Base-by-base conservation (phyloP, 2,329 filamentous ascomycete genomes). In the Paecilomyces variotii region DNA sequence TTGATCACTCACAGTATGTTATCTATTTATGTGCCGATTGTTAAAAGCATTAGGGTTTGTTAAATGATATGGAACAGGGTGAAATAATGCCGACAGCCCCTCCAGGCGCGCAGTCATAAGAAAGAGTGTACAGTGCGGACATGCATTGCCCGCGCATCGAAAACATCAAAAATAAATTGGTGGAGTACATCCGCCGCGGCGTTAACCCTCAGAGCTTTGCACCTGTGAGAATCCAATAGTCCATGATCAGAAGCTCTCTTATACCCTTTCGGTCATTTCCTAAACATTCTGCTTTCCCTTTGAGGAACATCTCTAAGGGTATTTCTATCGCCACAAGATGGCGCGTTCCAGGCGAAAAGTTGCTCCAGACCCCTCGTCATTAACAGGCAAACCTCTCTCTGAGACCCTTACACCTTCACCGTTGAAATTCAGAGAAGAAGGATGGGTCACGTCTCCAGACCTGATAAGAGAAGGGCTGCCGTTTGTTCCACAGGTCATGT, bases 391-490 rank as follows among this genome's bases (percentile, higher is more conserved):
- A 32, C 65, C 68, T 3, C 65, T 72, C 4, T 57, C 59, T 4
- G 65, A 72, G 25, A 73, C 70, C 0, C 59, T 73, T 9, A 57
- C 63, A 54, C 60, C 63, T 5, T 73, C 71, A 1, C 27, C 59
- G 9, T 50, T 74, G 30, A 56, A 62, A 7, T 61, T 58, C 6
- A 25, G 56, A 7, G 30, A 58, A 39, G 61, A 70, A 52, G 60
- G 61, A 60, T 74, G 72, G 72, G 57, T 70, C 12, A 74, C 72
- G 25, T 73, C 72, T 19, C 59, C 57, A 24, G 70, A 72, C 52
- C 62, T 75, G 3, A 57, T 56, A 9, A 66, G 68, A n/a, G 32
- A 61, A 25, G 59, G 59, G 2, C 63, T 74, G 26, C 19, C 63
- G 0, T 72, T 72, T 45, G 60, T 65, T 0, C 64, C 60, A 0